Evolutionary conservation across 768 basidiomycete species (phyloP), one percentile per base, ranked within the genome.

Genomic region (Tricholoma matsutake): DNA sequence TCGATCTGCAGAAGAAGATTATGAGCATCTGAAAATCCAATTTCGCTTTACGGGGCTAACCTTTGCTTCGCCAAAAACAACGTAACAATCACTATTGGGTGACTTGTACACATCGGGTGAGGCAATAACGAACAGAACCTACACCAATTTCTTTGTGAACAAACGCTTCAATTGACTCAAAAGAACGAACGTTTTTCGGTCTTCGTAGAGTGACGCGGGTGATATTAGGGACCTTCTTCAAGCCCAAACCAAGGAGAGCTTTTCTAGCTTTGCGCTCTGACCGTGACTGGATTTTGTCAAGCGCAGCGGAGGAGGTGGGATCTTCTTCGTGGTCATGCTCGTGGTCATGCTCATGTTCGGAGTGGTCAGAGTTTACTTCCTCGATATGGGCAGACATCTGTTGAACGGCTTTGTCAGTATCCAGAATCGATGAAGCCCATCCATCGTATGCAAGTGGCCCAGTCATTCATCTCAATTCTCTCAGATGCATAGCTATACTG

Each of bases 31-130:
- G 1, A 41, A 8, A 22, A 28, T 22, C 3, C 22, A 29, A 52
- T 35, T 39, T 51, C 7, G 34, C 20, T 14, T 13, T 32, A 60
- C 20, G 25, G 25, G 14, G 20, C 41, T n/a, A 52, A 89, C 89
- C 86, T 94, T 94, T 58, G 92, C 96, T 82, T 98, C 97, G 65
- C 97, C 97, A 69, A 98, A 99, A 64, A 99, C 95, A 73, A 99
- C 94, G 83, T 99, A 98, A 77, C 91, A 94, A 78, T 99, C 97
- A 72, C 93, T 94, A 79, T 94, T 95, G 45, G 91, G 88, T 54
- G 92, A 94, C 83, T 98, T 98, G 88, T 92, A 99, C 57, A 99
- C 97, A 65, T 99, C 97, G 37, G 97, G 97, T 55, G 88, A 81
- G 57, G 92, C 86, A 68, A 99, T 84, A 62, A 98, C 96, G 72